Conservation (phyloP, 345 rosid species). For the Orychophragmus violaceus region DNA sequence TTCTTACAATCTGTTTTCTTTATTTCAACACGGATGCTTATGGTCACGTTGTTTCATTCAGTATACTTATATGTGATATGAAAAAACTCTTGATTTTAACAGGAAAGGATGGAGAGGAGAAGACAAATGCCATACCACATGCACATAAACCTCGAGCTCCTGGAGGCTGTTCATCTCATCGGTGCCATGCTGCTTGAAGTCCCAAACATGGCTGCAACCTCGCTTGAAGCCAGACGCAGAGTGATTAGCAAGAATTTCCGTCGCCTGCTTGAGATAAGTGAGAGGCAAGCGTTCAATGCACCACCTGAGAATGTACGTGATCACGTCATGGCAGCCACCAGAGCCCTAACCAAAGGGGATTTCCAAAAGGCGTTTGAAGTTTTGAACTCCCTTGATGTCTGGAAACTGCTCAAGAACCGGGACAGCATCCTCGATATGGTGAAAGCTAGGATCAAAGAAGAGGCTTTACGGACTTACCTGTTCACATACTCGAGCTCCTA, state of each 20-base stretch:
- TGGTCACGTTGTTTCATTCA: background rate
- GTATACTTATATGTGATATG: background rate
- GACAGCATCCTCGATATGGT: conserved; percentile 64
- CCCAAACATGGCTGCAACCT: conserved; percentile 83
- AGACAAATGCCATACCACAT: conserved; percentile 96
- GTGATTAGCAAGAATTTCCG: conserved; percentile 85
- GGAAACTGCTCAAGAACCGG: conserved; percentile 66
- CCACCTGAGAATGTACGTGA: conserved; percentile 90
- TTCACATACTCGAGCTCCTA: conserved; percentile 62
- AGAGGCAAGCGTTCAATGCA: conserved; percentile 76
- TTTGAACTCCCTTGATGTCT: conserved; percentile 65
- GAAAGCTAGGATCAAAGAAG: conserved; percentile 79
- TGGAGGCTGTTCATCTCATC: conserved; percentile 83
- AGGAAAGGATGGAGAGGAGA: conserved; percentile 93
- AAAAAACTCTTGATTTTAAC: background rate
- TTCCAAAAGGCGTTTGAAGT: conserved; percentile 58
- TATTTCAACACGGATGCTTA: background rate
- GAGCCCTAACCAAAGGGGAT: conserved; percentile 74
- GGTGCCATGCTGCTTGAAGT: conserved; percentile 97
- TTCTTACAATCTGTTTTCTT: background rate
- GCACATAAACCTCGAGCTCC: conserved; percentile 94
- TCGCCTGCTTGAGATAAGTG: conserved; percentile 67
- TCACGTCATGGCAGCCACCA: conserved; percentile 85
- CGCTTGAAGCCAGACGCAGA: conserved; percentile 53
- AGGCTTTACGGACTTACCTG: conserved; percentile 74